phyloP scores from a whole-genome alignment of 2,329 filamentous ascomycete genomes.

The Diplodia mutila region DNA sequence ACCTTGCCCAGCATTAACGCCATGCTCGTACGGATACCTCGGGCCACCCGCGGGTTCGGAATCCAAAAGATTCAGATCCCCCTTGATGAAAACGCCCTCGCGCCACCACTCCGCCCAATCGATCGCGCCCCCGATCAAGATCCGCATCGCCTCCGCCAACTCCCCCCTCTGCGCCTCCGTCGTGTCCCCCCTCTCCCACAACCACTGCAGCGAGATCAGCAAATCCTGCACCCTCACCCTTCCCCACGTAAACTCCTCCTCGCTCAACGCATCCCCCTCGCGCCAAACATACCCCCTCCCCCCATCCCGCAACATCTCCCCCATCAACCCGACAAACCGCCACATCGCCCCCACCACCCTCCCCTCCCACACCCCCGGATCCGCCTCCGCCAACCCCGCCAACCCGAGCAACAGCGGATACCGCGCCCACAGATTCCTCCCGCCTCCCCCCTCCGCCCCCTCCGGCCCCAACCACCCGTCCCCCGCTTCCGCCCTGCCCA shows the following conservation, averaged over 20 bases:
- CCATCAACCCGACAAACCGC: constrained; percentile 54
- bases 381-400: constrained; percentile 56
- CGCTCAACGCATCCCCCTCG: constrained; percentile 40
- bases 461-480: constrained; percentile 65
- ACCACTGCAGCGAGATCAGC: constrained; percentile 53
- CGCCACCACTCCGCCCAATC: constrained; percentile 41
- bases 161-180: constrained; percentile 26
- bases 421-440: constrained; percentile 58
- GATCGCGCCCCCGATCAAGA: constrained; percentile 43
- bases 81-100: constrained; percentile 31
- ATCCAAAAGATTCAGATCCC: constrained; percentile 34
- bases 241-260: constrained; percentile 21
- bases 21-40: constrained; percentile 31
- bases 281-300: constrained; percentile 56
- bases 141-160: constrained; percentile 50
- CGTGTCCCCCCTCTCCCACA: constrained; percentile 44
- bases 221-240: constrained; percentile 43
- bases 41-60: constrained; percentile 31
- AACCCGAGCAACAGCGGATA: constrained; percentile 57
- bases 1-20: constrained; percentile 36
- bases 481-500: constrained; percentile 58
- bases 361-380: constrained; percentile 45
- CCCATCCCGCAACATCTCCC: constrained; percentile 60
- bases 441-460: constrained; percentile 47
- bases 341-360: constrained; percentile 56